Evolutionary conservation across 2,329 filamentous ascomycete species (phyloP).

Genomic region (Colletotrichum coccodes): DNA sequence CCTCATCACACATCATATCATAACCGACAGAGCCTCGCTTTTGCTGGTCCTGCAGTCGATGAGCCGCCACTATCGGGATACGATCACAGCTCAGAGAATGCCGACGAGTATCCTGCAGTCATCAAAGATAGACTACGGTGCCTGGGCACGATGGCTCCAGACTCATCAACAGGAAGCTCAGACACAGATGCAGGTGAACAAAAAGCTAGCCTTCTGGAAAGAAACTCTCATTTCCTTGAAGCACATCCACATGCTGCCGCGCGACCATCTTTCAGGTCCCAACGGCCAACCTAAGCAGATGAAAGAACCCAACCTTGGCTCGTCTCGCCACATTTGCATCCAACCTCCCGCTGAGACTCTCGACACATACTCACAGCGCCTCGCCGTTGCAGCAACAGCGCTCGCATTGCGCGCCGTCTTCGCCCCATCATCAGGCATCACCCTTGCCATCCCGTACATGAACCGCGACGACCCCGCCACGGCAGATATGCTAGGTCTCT

Average conservation of each 20-base stretch:
- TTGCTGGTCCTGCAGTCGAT: no score
- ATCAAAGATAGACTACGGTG: background rate
- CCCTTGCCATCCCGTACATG: no score
- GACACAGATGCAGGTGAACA: background rate
- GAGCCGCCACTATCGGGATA: background rate
- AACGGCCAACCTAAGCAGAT: background rate
- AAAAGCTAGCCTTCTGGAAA: background rate
- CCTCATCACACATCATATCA: no score
- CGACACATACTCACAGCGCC: no score
- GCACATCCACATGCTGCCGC: background rate
- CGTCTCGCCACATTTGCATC: background rate
- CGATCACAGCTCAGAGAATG: background rate
- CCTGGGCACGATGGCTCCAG: background rate
- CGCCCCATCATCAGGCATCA: no score
- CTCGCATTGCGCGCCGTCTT: no score
- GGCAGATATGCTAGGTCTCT: no score
- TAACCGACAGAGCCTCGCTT: no score
- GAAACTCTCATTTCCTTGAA: background rate
- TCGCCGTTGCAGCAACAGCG: no score
- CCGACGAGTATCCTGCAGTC: background rate
- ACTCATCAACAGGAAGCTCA: background rate
- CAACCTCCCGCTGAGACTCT: background rate
- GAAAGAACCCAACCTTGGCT: background rate
- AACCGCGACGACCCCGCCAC: no score
- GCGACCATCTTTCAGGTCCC: background rate